Base-by-base conservation (phyloP, 768 basidiomycete species). In the Lactarius hatsudake region DNA sequence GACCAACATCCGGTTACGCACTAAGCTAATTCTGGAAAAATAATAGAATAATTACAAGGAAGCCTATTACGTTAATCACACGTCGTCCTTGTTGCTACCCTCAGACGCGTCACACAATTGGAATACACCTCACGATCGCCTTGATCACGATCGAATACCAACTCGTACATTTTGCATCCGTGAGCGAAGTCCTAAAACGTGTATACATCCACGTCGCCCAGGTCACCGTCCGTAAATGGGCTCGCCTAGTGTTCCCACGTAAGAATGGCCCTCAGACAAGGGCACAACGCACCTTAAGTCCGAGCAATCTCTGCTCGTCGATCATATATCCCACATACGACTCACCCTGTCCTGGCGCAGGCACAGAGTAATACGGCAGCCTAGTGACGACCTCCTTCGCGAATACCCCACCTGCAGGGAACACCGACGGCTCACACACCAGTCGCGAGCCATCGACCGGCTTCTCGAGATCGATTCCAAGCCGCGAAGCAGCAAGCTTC, bases 181-280 rank as follows among this genome's bases (percentile, higher is more conserved):
- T 45, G 17, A 2, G 5, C 30, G 28, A 30, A 30, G 28, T 3
- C 32, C 32, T 32, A 32, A 32, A 32, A 73, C 61, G 73, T 74
- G 42, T 76, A 80, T 32, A 80, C 79, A 59, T 79, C 74, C 1
- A 79, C 73, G 28, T 78, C 75, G 36, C 74, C 75, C 72, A 80
- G 73, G 23, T 79, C 75, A 0, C 75, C 77, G 18, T 74, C 75
- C 55, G 72, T 63, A 26, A 76, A 75, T n/a, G 76, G 74, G 9
- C 73, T 71, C 2, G 71, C 72, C 75, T 73, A 51, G 13, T 62
- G 2, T n/a, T 28, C 53, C 7, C n/a, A 45, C n/a, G 43, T 23
- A n/a, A 12, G 17, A 30, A 18, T 10, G 17, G 12, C 30, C 61
- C 13, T 9, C 5, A 13, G 13, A 54, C 36, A 43, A 40, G 4